Evolutionary conservation across 2,329 filamentous ascomycete species (phyloP).

Genomic region (Phyllosticta capitalensis): DNA sequence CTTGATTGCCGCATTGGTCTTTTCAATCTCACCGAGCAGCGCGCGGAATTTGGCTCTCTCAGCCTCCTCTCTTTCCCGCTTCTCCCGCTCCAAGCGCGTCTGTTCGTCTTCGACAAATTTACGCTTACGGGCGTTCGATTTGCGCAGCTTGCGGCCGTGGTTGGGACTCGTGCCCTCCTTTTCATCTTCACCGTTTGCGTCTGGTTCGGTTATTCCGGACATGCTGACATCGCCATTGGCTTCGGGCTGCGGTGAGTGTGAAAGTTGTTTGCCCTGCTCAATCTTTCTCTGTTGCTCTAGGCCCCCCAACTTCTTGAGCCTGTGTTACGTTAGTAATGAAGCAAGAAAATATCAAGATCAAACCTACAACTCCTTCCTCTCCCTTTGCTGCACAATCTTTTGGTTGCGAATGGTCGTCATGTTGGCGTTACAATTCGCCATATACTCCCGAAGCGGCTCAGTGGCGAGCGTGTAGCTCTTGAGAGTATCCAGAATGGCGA

Average conservation of each 20-base stretch:
- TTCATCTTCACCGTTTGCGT: slow-evolving; percentile 56
- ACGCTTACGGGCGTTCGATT: slow-evolving; percentile 59
- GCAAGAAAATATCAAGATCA: not conserved
- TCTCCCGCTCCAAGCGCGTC: slow-evolving; percentile 56
- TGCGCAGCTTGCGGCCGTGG: slow-evolving; percentile 44
- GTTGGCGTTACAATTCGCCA: slow-evolving; percentile 84
- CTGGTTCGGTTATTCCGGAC: slow-evolving; percentile 50
- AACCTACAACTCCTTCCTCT: slow-evolving; percentile 54
- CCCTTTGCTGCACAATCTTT: slow-evolving; percentile 85
- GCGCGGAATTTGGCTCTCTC: slow-evolving; percentile 62
- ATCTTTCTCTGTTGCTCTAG: slow-evolving; percentile 67
- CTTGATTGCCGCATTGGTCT: slow-evolving; percentile 70
- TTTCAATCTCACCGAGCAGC: slow-evolving; percentile 78
- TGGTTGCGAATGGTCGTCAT: slow-evolving; percentile 95
- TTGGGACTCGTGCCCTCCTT: slow-evolving; percentile 33
- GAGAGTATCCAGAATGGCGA: slow-evolving; percentile 72
- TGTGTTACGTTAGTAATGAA: slow-evolving; percentile 30
- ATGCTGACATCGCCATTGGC: slow-evolving; percentile 48
- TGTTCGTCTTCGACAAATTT: slow-evolving; percentile 56
- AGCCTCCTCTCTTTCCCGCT: slow-evolving; percentile 49
- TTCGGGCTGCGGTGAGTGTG: slow-evolving; percentile 48
- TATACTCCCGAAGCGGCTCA: slow-evolving; percentile 73
- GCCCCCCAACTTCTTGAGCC: slow-evolving; percentile 59
- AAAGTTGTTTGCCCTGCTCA: slow-evolving; percentile 61
- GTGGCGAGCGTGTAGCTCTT: slow-evolving; percentile 81